Evolutionary conservation across 2,329 filamentous ascomycete genomes (phyloP), one percentile per base, ranked within the genome.

Genomic region (Neoarthrinium moseri): DNA sequence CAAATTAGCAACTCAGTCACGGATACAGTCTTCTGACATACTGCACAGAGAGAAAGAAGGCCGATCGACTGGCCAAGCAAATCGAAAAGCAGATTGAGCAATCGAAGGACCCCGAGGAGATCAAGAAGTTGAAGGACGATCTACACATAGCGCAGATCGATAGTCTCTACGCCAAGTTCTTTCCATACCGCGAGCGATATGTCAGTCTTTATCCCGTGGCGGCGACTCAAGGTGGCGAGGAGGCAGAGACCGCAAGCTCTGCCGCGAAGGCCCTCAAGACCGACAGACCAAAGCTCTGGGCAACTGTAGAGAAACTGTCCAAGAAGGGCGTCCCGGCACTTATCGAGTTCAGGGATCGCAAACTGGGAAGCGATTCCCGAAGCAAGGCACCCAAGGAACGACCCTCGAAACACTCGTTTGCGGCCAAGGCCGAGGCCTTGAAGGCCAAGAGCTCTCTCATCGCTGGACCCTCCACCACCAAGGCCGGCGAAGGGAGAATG

Each of bases 141-240:
- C 70, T 88, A n/a, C 84, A 89, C 60, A 54, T 81, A 20, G 81
- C 82, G 21, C 79, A 91, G 59, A 80, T 91, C 11, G 88, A 92
- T 59, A 71, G 87, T 51, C 83, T 88, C 56, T 94, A 94, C 60
- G 81, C 87, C 1, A 76, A 81, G 43, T 86, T 84, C 64, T 87
- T 81, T 51, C 89, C 89, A 2, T 78, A 87, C 35, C 73, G 84
- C 56, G 82, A 88, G 63, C 72, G 77, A 18, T 94, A 94, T 65
- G 74, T 87, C 52, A 82, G 80, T 55, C 61, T 86, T 13, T 86
- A 84, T 54, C 71, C 77, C 2, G 53, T 54, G n/a, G 51, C 53
- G 55, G 50, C 54, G 11, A 64, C 64, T 15, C 58, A 60, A 3
- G 65, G 71, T 41, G 69, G 68, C 6, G 68, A 65, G 13, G 67